A percentile compares a stretch with the other conserved stretches of the same genome.
Evolutionary conservation across 2,329 filamentous ascomycete species (phyloP).

Genomic region (Microcera coccophila): DNA sequence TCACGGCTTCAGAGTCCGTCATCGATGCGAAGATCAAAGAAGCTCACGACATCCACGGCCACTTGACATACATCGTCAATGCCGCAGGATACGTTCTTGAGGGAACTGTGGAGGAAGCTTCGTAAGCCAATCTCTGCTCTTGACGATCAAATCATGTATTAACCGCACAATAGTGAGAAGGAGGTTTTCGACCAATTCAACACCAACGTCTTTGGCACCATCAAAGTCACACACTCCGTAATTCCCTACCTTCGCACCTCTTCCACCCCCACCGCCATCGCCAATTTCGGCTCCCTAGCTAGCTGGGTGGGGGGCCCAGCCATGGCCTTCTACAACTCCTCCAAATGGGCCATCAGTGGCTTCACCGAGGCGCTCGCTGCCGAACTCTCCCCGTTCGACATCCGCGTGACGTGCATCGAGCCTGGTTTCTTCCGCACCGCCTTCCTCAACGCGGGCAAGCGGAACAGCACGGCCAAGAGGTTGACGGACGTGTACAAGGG

Average conservation of each 20-base stretch:
- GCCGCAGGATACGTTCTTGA: slow-evolving; percentile 16
- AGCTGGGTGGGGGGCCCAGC: slow-evolving; percentile 32
- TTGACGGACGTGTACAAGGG: slow-evolving; percentile 8
- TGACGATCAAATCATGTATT: background rate
- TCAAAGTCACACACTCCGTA: slow-evolving; percentile 43
- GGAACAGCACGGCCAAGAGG: slow-evolving; percentile 7
- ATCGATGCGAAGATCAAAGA: slow-evolving; percentile 11
- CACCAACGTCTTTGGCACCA: slow-evolving; percentile 47
- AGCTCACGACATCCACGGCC: slow-evolving; percentile 7
- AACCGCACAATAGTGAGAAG: slow-evolving; percentile 14
- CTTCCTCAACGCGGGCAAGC: slow-evolving; percentile 14
- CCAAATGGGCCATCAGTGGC: slow-evolving; percentile 42
- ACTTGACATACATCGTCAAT: slow-evolving; percentile 12
- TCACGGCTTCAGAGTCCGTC: slow-evolving; percentile 8
- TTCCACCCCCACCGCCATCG: slow-evolving; percentile 27
- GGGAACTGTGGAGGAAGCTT: slow-evolving; percentile 15
- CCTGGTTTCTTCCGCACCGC: slow-evolving; percentile 17
- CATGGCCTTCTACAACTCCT: slow-evolving; percentile 21
- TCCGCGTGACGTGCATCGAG: slow-evolving; percentile 29
- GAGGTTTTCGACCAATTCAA: slow-evolving; percentile 37
- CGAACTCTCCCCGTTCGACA: slow-evolving; percentile 40
- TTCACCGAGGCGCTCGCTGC: slow-evolving; percentile 37
- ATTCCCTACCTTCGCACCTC: slow-evolving; percentile 40
- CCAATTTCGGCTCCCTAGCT: slow-evolving; percentile 41
- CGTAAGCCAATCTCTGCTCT: background rate